Conservation (phyloP, 2,329 filamentous ascomycete species). For the Apiospora phragmitis region DNA sequence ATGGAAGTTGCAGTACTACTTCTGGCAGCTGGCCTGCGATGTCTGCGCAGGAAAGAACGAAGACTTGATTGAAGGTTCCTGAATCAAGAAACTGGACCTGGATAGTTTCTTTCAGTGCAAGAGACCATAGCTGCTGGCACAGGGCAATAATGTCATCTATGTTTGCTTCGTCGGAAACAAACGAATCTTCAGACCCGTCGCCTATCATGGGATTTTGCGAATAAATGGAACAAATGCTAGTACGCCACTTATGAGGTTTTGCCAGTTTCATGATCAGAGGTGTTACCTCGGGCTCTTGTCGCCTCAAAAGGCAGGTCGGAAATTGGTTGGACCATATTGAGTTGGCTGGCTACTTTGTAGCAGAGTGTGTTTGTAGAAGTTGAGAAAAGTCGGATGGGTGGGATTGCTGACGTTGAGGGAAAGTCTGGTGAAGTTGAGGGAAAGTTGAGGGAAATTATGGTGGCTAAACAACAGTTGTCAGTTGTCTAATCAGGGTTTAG, state of each 20-base stretch:
- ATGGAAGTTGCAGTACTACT: background rate
- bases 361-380: too few relatives aligned
- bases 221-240: background rate
- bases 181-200: background rate
- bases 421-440: too few relatives aligned
- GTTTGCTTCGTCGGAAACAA: background rate
- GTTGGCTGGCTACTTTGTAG: too few relatives aligned
- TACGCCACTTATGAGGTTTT: background rate
- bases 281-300: background rate
- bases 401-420: too few relatives aligned
- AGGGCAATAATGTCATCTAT: background rate
- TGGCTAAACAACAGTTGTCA: too few relatives aligned
- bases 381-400: too few relatives aligned
- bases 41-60: background rate
- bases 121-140: background rate
- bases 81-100: background rate
- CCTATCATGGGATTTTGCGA: background rate
- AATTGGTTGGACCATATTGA: background rate
- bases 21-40: background rate
- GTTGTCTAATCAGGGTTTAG: too few relatives aligned
- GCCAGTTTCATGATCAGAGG: background rate
- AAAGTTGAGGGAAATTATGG: too few relatives aligned
- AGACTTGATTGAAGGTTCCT: background rate
- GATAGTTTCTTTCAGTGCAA: background rate
- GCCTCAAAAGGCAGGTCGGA: background rate